These are phyloP conservation scores for Solanum medicagineum DNA, from an alignment of 257 asterid species.

Conservation along the genomic window DNA sequence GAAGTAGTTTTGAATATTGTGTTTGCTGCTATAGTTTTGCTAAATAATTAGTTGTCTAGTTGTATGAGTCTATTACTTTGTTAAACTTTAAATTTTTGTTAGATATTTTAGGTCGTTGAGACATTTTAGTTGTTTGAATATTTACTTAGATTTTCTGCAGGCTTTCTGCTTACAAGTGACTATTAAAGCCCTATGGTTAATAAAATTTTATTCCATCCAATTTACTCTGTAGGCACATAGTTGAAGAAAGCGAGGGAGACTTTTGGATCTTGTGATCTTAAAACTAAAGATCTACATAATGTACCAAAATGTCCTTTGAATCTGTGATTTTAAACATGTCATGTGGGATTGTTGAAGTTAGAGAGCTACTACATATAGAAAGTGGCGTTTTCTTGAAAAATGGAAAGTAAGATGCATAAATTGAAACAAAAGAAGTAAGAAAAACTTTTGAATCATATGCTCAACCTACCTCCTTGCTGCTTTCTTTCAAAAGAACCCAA, in stretches of 20 bases:
- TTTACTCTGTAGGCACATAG: background rate
- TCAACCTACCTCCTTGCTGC: background rate
- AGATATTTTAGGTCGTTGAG: background rate
- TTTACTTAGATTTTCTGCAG: background rate
- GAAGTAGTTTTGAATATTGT: background rate
- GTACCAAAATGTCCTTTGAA: background rate
- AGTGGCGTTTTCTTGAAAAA: background rate
- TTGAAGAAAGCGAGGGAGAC: background rate
- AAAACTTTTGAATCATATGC: background rate
- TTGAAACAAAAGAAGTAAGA: background rate
- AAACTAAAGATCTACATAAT: background rate
- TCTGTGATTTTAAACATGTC: background rate
- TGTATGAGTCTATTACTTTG: background rate
- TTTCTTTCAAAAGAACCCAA: background rate
- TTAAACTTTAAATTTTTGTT: background rate
- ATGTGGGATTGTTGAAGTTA: background rate
- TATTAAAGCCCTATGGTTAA: background rate
- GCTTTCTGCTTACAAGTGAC: background rate
- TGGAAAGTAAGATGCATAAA: background rate
- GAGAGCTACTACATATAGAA: background rate
- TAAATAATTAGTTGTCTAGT: background rate
- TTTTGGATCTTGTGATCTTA: background rate
- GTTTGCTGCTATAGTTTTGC: background rate
- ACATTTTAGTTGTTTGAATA: background rate
- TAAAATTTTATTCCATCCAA: background rate